Evolutionary conservation across 1,139 yeast genomes (phyloP).

Genomic region (Taphrina flavorubra): DNA sequence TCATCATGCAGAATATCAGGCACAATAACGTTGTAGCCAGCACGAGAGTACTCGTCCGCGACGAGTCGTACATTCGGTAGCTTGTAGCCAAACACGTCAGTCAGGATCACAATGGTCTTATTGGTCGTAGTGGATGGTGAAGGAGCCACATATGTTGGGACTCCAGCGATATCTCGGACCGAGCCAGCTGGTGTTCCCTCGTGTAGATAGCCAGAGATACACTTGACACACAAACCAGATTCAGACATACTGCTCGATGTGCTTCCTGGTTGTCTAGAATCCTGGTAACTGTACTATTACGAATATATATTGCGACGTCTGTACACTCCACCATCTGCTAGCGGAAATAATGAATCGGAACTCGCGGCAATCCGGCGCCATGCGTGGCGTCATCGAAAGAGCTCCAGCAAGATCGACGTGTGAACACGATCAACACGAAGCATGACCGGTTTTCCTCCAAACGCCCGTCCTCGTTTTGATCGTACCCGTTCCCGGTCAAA

Average conservation of each 20-base stretch:
- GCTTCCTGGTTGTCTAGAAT: background rate
- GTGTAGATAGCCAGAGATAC: conserved; percentile 41
- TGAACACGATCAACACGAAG: conserved; percentile 1
- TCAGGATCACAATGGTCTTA: conserved; percentile 36
- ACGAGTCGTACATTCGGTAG: conserved; percentile 42
- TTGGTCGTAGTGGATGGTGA: conserved; percentile 26
- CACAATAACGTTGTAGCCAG: conserved; percentile 39
- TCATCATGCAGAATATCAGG: conserved; percentile 43
- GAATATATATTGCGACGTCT: background rate
- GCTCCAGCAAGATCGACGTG: background rate
- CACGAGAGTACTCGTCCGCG: conserved; percentile 44
- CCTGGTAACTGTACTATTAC: background rate
- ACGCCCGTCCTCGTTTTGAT: conserved; percentile 1
- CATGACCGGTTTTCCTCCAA: conserved; percentile 18
- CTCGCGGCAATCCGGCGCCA: background rate
- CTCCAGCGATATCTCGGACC: conserved; percentile 28
- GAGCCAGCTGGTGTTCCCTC: conserved; percentile 42
- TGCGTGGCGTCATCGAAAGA: background rate
- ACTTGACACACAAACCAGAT: conserved; percentile 16
- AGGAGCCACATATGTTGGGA: conserved; percentile 41
- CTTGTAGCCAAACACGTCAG: conserved; percentile 44
- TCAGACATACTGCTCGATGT: background rate
- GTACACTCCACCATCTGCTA: background rate
- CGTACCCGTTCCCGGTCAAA: background rate
- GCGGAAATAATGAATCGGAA: background rate